phyloP scores from a whole-genome alignment of 768 basidiomycete species.

The Termitomyces sp. region DNA sequence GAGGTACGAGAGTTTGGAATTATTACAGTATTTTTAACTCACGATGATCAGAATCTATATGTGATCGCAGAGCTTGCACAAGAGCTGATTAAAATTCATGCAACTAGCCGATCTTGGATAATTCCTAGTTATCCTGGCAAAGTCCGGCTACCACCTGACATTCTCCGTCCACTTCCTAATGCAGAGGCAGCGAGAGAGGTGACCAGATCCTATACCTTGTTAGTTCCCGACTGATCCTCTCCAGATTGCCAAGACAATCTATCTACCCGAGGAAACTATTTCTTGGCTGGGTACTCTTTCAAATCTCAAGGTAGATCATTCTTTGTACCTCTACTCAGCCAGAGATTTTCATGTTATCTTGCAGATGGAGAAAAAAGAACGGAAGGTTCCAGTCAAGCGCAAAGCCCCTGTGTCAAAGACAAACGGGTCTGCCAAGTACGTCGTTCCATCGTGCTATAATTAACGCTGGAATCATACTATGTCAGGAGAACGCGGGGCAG shows the following conservation, averaged over 20 bases:
- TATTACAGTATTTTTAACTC: background rate
- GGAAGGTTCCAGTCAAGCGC: slow-evolving; percentile 46
- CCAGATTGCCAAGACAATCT: slow-evolving; percentile 64
- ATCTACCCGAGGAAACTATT: slow-evolving; percentile 56
- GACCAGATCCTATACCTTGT: background rate
- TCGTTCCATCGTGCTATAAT: slow-evolving; percentile 1
- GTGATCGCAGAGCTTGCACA: slow-evolving; percentile 85
- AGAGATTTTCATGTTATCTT: background rate
- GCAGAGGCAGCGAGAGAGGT: slow-evolving; percentile 65
- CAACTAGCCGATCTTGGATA: slow-evolving; percentile 63
- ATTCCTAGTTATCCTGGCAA: slow-evolving; percentile 78
- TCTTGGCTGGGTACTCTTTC: slow-evolving; percentile 51
- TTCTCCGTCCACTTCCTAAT: slow-evolving; percentile 66
- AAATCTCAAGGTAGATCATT: slow-evolving; percentile 26
- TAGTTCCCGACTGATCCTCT: background rate
- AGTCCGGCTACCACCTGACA: slow-evolving; percentile 74
- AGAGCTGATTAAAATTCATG: slow-evolving; percentile 72
- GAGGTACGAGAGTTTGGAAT: slow-evolving; percentile 44
- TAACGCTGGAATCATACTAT: background rate
- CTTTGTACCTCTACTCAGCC: slow-evolving; percentile 6
- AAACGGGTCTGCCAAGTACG: slow-evolving; percentile 48
- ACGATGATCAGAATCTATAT: slow-evolving; percentile 73
- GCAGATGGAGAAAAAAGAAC: slow-evolving; percentile 39
- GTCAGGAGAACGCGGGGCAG: slow-evolving; percentile 30
- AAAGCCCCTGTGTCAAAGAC: slow-evolving; percentile 39